Evolutionary conservation across 2,329 filamentous ascomycete genomes (phyloP), one percentile per base, ranked within the genome.

Genomic region (Venturia nashicola): DNA sequence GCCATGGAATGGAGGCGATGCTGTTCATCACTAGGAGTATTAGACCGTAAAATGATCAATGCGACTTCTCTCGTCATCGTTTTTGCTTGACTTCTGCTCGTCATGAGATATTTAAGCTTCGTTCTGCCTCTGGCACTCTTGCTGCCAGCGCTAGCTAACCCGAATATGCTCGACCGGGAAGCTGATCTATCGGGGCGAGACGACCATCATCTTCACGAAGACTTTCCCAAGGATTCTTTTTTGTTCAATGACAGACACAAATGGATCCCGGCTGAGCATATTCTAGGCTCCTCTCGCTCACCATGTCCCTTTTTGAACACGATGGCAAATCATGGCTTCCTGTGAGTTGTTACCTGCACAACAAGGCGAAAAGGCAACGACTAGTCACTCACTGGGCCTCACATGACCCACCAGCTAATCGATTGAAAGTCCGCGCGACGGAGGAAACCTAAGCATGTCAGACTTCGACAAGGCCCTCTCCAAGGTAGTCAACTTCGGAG

Each of bases 301-400:
- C 64, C 64, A 6, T 65, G 64, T 44, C 64, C 64, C 32, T 23
- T 64, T 27, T 39, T 64, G 27, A 65, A 65, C 20, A 65, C 64
- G 6, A 59, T 64, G 27, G n/a, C 64, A 5, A 65, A 65, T 59
- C 64, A 65, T 43, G 61, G 64, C 40, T 65, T 63, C 32, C 54
- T 65, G 40, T 55, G 32, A 20, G 39, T 34, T 42, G 32, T 51
- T 9, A 40, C 32, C 16, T 63, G 16, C 46, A 59, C 27, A 16
- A 9, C 27, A 6, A 27, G 20, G 44, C 61, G 27, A 14, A 27
- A 51, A 27, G 20, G 14, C 20, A 46, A 7, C 12, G 12, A 42
- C 7, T 14, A 3, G 39, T 42, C 12, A 42, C 39, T 42, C 12
- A 14, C 39, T 42, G 39, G 32, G 23, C 44, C 9, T 27, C 32